phyloP scores from a whole-genome alignment of 2,329 filamentous ascomycete species.

The Didymella pomorum region DNA sequence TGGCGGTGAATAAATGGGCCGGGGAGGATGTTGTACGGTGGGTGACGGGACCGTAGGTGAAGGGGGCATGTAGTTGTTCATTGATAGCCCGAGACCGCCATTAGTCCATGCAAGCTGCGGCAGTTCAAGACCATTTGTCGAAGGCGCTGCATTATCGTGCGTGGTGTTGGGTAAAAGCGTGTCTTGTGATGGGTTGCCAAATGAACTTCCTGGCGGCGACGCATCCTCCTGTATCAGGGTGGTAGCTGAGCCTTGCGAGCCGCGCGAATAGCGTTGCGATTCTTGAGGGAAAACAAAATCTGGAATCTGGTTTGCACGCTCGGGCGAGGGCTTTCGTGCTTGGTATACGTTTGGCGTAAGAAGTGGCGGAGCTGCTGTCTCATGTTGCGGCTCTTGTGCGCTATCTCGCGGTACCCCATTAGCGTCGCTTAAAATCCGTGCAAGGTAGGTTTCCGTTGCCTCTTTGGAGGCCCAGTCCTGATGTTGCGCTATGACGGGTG shows the following conservation, averaged over 20 bases:
- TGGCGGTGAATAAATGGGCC: constrained; percentile 58
- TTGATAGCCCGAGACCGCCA: constrained; percentile 55
- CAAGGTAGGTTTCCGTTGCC: constrained; percentile 63
- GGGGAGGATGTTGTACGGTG: constrained; percentile 48
- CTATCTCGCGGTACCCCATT: constrained; percentile 38
- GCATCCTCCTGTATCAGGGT: constrained; percentile 46
- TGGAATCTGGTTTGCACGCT: constrained; percentile 41
- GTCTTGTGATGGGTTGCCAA: constrained; percentile 40
- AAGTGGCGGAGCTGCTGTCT: constrained; percentile 8
- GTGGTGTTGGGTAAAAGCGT: constrained; percentile 49
- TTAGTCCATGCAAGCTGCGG: constrained; percentile 50
- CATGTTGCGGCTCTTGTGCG: constrained; percentile 16
- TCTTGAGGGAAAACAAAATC: constrained; percentile 50
- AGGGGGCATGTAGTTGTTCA: constrained; percentile 44
- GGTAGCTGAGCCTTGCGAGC: constrained; percentile 41
- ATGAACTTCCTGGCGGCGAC: constrained; percentile 46
- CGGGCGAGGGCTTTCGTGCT: constrained; percentile 26
- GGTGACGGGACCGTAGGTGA: constrained; percentile 33
- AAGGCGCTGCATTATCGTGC: constrained; percentile 34
- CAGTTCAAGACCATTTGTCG: constrained; percentile 38
- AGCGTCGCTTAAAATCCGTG: constrained; percentile 54
- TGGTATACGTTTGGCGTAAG: constrained; percentile 20
- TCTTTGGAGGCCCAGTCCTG: constrained; percentile 63
- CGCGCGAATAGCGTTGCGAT: constrained; percentile 46
- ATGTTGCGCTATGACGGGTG: constrained; percentile 62